Evolutionary conservation across 2,329 filamentous ascomycete genomes (phyloP), one percentile per base, ranked within the genome.

Genomic region (Penicillium sp.): DNA sequence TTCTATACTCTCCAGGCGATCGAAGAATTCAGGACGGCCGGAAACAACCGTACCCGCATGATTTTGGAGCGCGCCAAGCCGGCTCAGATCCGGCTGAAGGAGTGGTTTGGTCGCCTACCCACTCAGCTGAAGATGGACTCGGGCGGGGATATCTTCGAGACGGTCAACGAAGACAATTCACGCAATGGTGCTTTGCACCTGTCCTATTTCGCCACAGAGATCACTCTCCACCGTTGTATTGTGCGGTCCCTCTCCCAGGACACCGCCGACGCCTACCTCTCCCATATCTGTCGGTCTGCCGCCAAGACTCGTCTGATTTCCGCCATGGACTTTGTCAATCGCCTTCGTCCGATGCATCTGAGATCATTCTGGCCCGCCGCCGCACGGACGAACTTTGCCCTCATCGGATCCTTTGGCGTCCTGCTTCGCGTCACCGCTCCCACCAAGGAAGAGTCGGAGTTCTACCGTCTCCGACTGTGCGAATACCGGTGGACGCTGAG

Each of bases 301-400:
- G 91, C 91, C 47, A 96, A 96, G 68, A 94, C 91, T 0, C 85
- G 91, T 6, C 78, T 97, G 31, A 95, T 96, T 63, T 94, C 87
- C 21, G 89, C 90, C 55, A 95, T 97, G 87, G 91, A 97, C 67
- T 95, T 96, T 69, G 89, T 95, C 61, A 96, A 96, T 70, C 84
- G 91, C 0, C 79, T 97, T 28, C 88, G 86, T 39, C 88, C 88
- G 0, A 81, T 84, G 32, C 90, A 97, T 61, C 77, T 96, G 28
- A 82, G 85, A n/a, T 81, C 88, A 0, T 96, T 96, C 71, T 97
- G 91, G 91, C 72, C 72, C 24, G 70, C 70, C 5, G 66, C 70
- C 0, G 68, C 72, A 5, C 69, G 71, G 42, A 73, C 72, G 10
- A 95, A 95, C 69, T 96, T 97, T 70, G 90, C 91, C 0, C 77